Base-by-base conservation (phyloP, 495 filamentous ascomycete genomes). In the Daldinia bambusicola region DNA sequence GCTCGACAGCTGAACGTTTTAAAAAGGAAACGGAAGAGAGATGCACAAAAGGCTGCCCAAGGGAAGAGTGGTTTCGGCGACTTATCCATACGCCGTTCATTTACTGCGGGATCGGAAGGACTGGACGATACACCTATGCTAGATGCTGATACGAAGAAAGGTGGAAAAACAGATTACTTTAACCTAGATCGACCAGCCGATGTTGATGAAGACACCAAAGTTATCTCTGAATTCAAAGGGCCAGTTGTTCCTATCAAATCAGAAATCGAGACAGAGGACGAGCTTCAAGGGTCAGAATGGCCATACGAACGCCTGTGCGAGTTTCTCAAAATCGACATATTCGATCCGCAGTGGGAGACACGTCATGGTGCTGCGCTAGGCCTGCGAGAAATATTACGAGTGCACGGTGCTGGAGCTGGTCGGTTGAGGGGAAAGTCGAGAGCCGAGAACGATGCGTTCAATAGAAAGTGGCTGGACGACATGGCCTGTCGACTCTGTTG, bases 321-420 rank as follows among this genome's bases (percentile, higher is more conserved):
- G 70, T 91, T 97, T 72, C 86, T 99, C 55, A 93, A 89, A 69
- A 85, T 97, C 51, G 95, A 99, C 77, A 84, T 99, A 13, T 97
- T 99, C 71, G 95, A 99, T 82, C 84, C 89, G 3, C 89, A 93
- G 72, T 99, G 95, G 95, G 95, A 99, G 80, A 92, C 94, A 37
- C 90, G 95, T n/a, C 95, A 99, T 80, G 95, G 95, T 66, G 95
- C 95, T 50, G 94, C 95, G 20, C 95, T 99, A 90, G 96, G 93
- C 36, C 82, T 99, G 32, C 89, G 96, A 72, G 96, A 99, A 79
- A 89, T 98, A 37, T 85, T 97, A 66, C 89, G 95, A 55, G 93
- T 97, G 14, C 95, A 99, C 76, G 95, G 95, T 34, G 88, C 86
- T 30, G 96, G 95, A 43, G 94, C 95, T n/a, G 95, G 96, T 43